A percentile compares a stretch with the other conserved stretches of the same genome.
Conservation (phyloP, 208 protist species). For the Acanthamoeba sp. region DNA sequence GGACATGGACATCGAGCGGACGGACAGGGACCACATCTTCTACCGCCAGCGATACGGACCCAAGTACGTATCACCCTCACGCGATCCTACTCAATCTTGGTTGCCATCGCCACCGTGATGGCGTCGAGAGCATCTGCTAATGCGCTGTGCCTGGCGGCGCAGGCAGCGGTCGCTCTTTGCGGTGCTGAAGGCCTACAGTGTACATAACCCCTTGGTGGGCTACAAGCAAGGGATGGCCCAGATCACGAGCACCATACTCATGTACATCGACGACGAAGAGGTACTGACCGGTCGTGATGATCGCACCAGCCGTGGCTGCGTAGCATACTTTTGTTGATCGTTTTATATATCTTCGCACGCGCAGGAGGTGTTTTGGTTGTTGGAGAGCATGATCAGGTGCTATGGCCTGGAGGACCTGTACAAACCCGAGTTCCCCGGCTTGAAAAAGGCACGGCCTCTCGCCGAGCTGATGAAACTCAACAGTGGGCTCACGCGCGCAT, state of each 20-base stretch:
- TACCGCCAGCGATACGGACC: slow-evolving; percentile 62
- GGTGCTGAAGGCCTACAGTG: slow-evolving; percentile 69
- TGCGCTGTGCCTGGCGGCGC: too few species aligned
- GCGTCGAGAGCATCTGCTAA: too few species aligned
- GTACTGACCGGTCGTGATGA: not conserved
- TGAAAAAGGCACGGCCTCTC: slow-evolving; percentile 25
- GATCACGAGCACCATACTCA: slow-evolving; percentile 5
- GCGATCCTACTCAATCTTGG: too few species aligned
- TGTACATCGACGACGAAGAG: slow-evolving; percentile 67
- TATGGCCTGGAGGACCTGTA: slow-evolving; percentile 35
- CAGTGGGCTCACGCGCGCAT: not conserved
- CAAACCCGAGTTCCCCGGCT: slow-evolving; percentile 15
- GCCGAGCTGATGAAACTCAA: not conserved
- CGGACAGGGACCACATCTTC: slow-evolving; percentile 58
- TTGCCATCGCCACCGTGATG: too few species aligned
- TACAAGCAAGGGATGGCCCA: slow-evolving; percentile 52
- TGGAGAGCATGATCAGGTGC: slow-evolving; percentile 48
- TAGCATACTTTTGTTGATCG: too few species aligned
- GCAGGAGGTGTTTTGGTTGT: slow-evolving; percentile 71
- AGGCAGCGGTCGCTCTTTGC: slow-evolving; percentile 55
- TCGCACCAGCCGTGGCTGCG: too few species aligned
- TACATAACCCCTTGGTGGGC: slow-evolving; percentile 48
- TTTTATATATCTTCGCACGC: too few species aligned
- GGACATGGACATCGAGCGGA: slow-evolving; percentile 36
- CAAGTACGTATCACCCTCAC: not conserved